A percentile compares a stretch with the other conserved stretches of the same genome.
These are phyloP conservation scores for Brassica incana DNA, from an alignment of 345 rosid species.

Conservation along the genomic window DNA sequence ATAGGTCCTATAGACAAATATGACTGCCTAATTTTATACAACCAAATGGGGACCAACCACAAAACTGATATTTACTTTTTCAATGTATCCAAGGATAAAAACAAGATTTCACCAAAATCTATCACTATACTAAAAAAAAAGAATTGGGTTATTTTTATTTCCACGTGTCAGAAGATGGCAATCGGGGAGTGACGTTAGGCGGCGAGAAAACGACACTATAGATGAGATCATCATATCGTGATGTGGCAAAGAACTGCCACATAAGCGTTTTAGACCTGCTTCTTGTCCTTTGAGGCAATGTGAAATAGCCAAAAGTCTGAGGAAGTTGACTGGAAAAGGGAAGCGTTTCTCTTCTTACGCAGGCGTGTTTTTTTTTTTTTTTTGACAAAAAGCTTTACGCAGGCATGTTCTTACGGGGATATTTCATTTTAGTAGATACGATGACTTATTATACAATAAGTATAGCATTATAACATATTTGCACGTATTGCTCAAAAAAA, in stretches of 20 bases:
- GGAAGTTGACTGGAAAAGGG: constrained; percentile 16
- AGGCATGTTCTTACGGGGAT: not conserved
- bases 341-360: not conserved
- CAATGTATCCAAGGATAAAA: not conserved
- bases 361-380: too few species aligned
- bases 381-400: too few species aligned
- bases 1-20: constrained; percentile 29
- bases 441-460: not conserved
- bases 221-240: constrained; percentile 18
- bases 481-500: too few species aligned
- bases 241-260: constrained; percentile 3
- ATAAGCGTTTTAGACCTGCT: not conserved
- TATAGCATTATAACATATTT: not conserved
- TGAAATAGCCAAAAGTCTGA: constrained; percentile 9
- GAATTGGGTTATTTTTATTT: constrained; percentile 9
- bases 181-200: constrained; percentile 21
- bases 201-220: constrained; percentile 30
- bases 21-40: constrained; percentile 34
- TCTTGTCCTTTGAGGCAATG: not conserved
- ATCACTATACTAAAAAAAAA: constrained; percentile 11
- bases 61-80: not conserved
- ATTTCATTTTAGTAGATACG: not conserved
- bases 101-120: constrained; percentile 35
- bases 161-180: not conserved
- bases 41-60: constrained; percentile 29